Base-by-base conservation (phyloP, 164 flowering plant species). In the Vitis amurensis region DNA sequence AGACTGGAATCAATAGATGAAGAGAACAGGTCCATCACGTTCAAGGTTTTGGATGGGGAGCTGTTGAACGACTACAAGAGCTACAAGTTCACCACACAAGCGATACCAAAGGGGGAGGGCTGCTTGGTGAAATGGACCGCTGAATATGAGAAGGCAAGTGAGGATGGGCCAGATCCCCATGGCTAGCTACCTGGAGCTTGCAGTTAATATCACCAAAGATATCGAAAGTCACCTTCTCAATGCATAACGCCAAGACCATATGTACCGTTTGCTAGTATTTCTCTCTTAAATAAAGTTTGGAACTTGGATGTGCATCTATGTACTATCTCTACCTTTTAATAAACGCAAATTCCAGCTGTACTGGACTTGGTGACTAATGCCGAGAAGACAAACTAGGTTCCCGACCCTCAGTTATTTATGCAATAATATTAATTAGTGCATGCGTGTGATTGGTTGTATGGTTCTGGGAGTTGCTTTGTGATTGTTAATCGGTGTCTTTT, bases 81-180 rank as follows among this genome's bases (percentile, higher is more conserved):
- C 49, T 77, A 77, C 64, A 71, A 9, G 52, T 11, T 47, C 1
- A 53, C 7, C 1, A 9, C 71, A 7, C 61, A 52, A 17, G 76
- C 67, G 4, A 37, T 3, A 37, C 6, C 65, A 5, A 31, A 69
- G 15, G 84, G 77, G 0, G 75, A 73, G 11, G 79, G 79, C 14
- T 72, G 80, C 48, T 50, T 86, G 44, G 79, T 84, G 53, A 79
- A 63, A 11, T 83, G 87, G 85, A 78, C 73, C 13, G 11, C 77
- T 14, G 85, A 84, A 23, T 82, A 79, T 55, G 86, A 83, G 71
- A 83, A 79, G 68, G 62, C 66, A 29, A 64, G 74, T 23, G 83
- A 68, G 8, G 59, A 67, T 12, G 68, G 72, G 1, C 27, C 71
- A 1, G 79, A 75, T 14, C 83, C 88, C 2, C 27, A 48, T 13